phyloP scores from a whole-genome alignment of 345 rosid genomes.

The Salix udensis region DNA sequence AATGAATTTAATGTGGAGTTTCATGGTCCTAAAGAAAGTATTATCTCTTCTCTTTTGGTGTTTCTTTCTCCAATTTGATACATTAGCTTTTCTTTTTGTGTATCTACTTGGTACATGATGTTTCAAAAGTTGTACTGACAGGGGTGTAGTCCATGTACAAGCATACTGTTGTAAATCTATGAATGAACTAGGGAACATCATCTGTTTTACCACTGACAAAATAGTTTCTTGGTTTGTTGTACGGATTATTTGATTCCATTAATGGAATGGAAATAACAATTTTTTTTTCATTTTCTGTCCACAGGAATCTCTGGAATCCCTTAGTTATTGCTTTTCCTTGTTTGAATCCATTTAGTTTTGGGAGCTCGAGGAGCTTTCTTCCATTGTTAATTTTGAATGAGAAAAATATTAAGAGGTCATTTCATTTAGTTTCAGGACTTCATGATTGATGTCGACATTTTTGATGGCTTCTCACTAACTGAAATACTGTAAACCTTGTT shows the following conservation, averaged over 20 bases:
- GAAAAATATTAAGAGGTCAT: not conserved
- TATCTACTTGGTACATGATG: not conserved
- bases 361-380: not conserved
- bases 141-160: not conserved
- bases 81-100: not conserved
- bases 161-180: not conserved
- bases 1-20: slow-evolving; percentile 69
- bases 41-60: slow-evolving; percentile 12
- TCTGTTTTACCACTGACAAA: not conserved
- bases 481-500: not conserved
- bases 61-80: slow-evolving; percentile 2
- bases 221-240: not conserved
- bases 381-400: not conserved
- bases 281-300: not conserved
- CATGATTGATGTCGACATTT: not conserved
- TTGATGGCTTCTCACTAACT: not conserved
- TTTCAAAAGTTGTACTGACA: not conserved
- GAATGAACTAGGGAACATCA: not conserved
- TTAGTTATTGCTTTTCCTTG: not conserved
- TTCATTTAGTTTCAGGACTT: not conserved
- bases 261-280: not conserved
- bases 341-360: not conserved
- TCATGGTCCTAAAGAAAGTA: slow-evolving; percentile 79
- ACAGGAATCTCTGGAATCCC: not conserved
- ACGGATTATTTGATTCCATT: not conserved